Conservation (phyloP, 768 basidiomycete genomes). For the Panaeolus papilionaceus region DNA sequence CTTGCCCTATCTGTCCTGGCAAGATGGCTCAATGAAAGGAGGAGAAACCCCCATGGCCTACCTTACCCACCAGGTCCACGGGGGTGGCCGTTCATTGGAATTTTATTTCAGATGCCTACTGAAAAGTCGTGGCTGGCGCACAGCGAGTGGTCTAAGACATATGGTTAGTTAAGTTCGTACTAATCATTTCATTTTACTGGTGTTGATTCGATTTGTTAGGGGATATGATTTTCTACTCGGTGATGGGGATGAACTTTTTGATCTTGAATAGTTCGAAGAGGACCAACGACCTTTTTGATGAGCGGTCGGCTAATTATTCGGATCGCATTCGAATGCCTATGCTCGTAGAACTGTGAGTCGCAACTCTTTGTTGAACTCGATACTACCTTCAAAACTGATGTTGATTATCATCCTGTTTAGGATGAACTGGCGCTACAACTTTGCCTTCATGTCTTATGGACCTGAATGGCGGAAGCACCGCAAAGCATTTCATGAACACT, state of each 20-base stretch:
- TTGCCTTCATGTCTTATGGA: conserved; percentile 35
- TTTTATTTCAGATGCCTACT: conserved; percentile 48
- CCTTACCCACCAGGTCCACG: conserved; percentile 57
- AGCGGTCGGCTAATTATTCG: not conserved
- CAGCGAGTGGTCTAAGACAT: conserved; percentile 41
- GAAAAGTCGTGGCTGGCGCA: conserved; percentile 39
- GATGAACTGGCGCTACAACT: conserved; percentile 37
- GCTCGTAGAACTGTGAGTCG: conserved; percentile 11
- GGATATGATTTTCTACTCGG: conserved; percentile 3
- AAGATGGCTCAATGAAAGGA: too few relatives aligned
- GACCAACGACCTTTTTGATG: not conserved
- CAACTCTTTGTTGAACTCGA: not conserved
- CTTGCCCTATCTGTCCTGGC: too few relatives aligned
- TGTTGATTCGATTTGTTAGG: not conserved
- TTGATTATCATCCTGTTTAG: not conserved
- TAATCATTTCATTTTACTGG: too few relatives aligned
- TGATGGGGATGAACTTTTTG: not conserved
- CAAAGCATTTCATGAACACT: not conserved
- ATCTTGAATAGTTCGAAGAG: not conserved
- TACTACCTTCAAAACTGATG: too few relatives aligned
- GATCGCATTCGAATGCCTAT: conserved; percentile 7
- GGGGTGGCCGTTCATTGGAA: conserved; percentile 57
- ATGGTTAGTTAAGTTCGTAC: not conserved
- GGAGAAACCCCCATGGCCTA: not conserved
- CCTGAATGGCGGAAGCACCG: conserved; percentile 20